These are phyloP conservation scores for Neurospora sp. DNA, from an alignment of 495 filamentous ascomycete genomes.

Conservation along the genomic window DNA sequence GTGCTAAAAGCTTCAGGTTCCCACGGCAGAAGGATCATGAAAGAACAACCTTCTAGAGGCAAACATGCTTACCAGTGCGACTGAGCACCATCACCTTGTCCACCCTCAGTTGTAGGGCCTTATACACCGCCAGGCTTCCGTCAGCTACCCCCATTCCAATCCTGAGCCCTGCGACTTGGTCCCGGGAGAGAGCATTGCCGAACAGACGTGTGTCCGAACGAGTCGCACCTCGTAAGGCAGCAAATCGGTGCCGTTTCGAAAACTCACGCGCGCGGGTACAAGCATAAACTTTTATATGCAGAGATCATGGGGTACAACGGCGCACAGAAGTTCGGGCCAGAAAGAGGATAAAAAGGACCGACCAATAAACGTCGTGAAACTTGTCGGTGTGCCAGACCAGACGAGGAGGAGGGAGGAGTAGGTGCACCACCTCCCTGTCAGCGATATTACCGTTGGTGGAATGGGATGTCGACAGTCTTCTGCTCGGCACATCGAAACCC, in stretches of 20 bases:
- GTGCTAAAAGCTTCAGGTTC: not conserved
- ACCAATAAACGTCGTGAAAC: not conserved
- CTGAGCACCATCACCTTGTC: not conserved
- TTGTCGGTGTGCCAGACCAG: not conserved
- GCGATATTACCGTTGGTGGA: not conserved
- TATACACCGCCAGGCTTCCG: not conserved
- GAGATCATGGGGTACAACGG: not conserved
- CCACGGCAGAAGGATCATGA: not conserved
- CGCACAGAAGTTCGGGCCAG: not conserved
- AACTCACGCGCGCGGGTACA: not conserved
- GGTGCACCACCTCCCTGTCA: not conserved
- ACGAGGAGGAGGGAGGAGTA: not conserved
- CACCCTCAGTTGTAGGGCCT: not conserved
- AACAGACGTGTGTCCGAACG: not conserved
- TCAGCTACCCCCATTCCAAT: not conserved
- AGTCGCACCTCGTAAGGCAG: not conserved
- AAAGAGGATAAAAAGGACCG: not conserved
- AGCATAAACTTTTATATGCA: not conserved
- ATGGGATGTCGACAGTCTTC: not conserved
- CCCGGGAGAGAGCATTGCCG: not conserved
- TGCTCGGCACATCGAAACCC: not conserved
- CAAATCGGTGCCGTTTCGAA: not conserved
- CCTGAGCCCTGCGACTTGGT: not conserved
- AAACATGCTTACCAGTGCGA: not conserved
- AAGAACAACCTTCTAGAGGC: not conserved